phyloP scores from a whole-genome alignment of 2,329 filamentous ascomycete species.

The Elsinoe necatrix region DNA sequence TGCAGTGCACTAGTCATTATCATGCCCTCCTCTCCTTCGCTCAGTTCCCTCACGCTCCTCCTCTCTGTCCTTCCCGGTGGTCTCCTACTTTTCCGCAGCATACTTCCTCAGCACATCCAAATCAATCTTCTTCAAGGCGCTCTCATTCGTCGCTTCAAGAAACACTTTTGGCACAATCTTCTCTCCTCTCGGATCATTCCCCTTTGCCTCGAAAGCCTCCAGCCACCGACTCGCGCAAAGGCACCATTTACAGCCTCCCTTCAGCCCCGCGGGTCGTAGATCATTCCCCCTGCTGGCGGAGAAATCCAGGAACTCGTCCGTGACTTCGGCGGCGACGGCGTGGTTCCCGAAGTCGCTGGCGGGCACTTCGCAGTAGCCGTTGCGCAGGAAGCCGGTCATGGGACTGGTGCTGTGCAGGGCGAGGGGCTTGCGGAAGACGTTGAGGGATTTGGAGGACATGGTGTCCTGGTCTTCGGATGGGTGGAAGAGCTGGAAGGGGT shows the following conservation, averaged over 20 bases:
- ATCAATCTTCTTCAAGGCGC: conserved; percentile 41
- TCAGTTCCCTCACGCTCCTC: neutral
- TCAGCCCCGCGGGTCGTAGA: conserved; percentile 47
- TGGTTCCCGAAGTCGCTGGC: conserved; percentile 51
- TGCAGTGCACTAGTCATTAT: neutral
- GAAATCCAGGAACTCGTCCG: conserved; percentile 55
- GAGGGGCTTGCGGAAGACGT: conserved; percentile 53
- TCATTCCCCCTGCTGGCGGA: conserved; percentile 52
- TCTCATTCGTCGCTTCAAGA: conserved; percentile 45
- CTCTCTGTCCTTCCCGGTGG: neutral
- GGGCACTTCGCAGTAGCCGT: conserved; percentile 52
- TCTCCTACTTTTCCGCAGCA: conserved; percentile 35
- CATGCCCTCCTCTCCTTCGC: neutral
- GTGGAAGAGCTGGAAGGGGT: conserved; percentile 3
- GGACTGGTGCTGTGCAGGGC: conserved; percentile 49
- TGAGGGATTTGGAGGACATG: conserved; percentile 14
- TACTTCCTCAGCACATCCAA: conserved; percentile 45
- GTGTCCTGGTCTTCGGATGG: neutral
- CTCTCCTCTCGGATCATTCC: conserved; percentile 34
- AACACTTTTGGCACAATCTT: conserved; percentile 42
- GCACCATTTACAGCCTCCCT: conserved; percentile 55
- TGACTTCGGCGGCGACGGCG: conserved; percentile 49
- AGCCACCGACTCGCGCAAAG: conserved; percentile 48
- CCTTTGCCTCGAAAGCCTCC: conserved; percentile 50
- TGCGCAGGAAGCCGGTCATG: conserved; percentile 53